These are phyloP conservation scores for Boletus eberwhitei DNA, from an alignment of 768 basidiomycete species.

Conservation along the genomic window DNA sequence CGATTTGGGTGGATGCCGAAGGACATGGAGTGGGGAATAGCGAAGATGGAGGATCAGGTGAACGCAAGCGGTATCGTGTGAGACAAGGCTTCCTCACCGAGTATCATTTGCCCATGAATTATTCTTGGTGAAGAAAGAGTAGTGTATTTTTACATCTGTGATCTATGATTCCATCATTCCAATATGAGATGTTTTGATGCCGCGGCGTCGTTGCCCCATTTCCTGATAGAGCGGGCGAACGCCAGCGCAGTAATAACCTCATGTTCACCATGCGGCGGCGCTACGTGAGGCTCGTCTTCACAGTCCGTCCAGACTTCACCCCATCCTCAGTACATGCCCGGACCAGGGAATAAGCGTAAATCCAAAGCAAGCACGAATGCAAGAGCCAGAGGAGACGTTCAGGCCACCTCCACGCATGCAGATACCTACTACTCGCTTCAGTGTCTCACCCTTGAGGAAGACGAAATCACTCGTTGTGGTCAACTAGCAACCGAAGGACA, in stretches of 20 bases:
- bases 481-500: slow-evolving; percentile 19
- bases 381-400: not conserved
- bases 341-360: slow-evolving; percentile 8
- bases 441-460: slow-evolving; percentile 23
- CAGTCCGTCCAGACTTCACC: no score
- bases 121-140: no score
- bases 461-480: slow-evolving; percentile 25
- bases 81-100: no score
- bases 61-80: no score
- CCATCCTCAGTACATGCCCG: slow-evolving; percentile 1
- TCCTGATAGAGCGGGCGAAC: no score
- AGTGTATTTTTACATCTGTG: no score
- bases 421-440: not conserved
- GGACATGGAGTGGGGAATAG: not conserved
- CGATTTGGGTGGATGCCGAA: slow-evolving; percentile 19
- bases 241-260: no score
- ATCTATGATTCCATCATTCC: no score
- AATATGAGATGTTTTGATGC: not conserved
- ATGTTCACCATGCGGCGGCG: not conserved
- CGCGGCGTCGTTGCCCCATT: not conserved
- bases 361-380: not conserved
- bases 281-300: not conserved
- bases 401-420: not conserved
- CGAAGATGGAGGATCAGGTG: slow-evolving; percentile 9
- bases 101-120: no score